Evolutionary conservation across 2,329 filamentous ascomycete species (phyloP), one percentile per base, ranked within the genome.

Genomic region (Penicillium sp.): DNA sequence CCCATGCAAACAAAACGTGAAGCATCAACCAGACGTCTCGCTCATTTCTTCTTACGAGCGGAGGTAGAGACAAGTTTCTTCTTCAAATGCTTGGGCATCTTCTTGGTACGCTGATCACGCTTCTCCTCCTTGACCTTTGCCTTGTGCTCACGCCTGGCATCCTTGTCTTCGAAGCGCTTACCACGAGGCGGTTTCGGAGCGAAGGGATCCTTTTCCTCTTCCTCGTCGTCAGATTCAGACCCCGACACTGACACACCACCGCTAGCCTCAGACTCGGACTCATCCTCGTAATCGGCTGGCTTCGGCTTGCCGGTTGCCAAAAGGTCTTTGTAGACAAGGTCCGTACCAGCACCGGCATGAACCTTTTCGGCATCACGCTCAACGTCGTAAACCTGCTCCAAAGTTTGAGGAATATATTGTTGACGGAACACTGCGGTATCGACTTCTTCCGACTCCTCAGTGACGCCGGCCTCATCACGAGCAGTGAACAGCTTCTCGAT

Each of bases 31-130:
- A 22, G 11, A 7, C 9, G 18, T 25, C 8, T 44, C 27, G 42
- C 59, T 61, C 62, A 76, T 62, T 73, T 74, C 64, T 70, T 73
- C 65, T 73, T 76, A 8, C 56, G 53, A 6, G 68, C 59, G 14
- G 70, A 72, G 5, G 62, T 50, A 44, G 69, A 63, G 11, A 73
- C 65, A 18, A 73, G 62, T 2, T 65, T 65, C 81, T 97, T 97
- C 83, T 99, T 99, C 31, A 96, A 63, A 71, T 95, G 86, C 77
- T 99, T 99, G 0, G 94, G 93, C 77, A 99, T 96, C 81, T 99
- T 99, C 4, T 90, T 89, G 74, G 93, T 90, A 57, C 94, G 81
- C 79, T 95, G 92, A 74, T 97, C 92, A 33, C 91, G 86, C 79
- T 96, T 97, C 68, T 92, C 93, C 68, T 97, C 93, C 77, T 97